Evolutionary conservation across 257 asterid genomes (phyloP).

Genomic region (Ocimum tenuiflorum): DNA sequence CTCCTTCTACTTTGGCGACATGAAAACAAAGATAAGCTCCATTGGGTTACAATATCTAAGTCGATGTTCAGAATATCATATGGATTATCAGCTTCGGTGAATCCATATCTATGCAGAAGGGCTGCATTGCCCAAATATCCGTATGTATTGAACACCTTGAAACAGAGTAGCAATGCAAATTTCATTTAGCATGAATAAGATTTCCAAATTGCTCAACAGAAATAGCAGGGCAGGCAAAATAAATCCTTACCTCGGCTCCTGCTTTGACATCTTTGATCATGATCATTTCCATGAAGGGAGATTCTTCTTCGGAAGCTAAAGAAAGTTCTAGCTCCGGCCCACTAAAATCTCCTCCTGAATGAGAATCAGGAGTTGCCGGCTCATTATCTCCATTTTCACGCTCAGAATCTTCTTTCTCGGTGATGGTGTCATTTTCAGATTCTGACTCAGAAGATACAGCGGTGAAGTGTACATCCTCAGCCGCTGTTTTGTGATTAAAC

Average conservation of each 20-base stretch:
- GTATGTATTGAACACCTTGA: slow-evolving; percentile 81
- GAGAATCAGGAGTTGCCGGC: slow-evolving; percentile 20
- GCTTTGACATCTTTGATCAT: slow-evolving; percentile 71
- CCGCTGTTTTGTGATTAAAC: slow-evolving; percentile 91
- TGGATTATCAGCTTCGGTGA: slow-evolving; percentile 75
- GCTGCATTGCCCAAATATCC: slow-evolving; percentile 87
- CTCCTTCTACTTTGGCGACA: slow-evolving; percentile 59
- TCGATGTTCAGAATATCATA: slow-evolving; percentile 77
- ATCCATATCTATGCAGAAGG: slow-evolving; percentile 90
- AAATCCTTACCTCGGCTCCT: slow-evolving; percentile 54
- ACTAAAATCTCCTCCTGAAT: slow-evolving; percentile 21
- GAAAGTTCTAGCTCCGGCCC: slow-evolving; percentile 44
- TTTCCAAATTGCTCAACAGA: neutral
- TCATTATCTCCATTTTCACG: slow-evolving; percentile 32
- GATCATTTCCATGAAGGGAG: slow-evolving; percentile 65
- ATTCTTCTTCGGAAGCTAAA: slow-evolving; percentile 37
- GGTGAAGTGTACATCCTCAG: slow-evolving; percentile 88
- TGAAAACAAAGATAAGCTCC: slow-evolving; percentile 70
- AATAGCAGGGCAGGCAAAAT: slow-evolving; percentile 8
- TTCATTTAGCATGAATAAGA: neutral
- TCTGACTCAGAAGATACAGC: slow-evolving; percentile 43
- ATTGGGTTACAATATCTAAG: slow-evolving; percentile 58
- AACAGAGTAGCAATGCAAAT: slow-evolving; percentile 2
- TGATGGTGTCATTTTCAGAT: slow-evolving; percentile 38
- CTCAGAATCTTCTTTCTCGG: slow-evolving; percentile 21